Base-by-base conservation (phyloP, 495 filamentous ascomycete species). In the Apodospora peruviana region DNA sequence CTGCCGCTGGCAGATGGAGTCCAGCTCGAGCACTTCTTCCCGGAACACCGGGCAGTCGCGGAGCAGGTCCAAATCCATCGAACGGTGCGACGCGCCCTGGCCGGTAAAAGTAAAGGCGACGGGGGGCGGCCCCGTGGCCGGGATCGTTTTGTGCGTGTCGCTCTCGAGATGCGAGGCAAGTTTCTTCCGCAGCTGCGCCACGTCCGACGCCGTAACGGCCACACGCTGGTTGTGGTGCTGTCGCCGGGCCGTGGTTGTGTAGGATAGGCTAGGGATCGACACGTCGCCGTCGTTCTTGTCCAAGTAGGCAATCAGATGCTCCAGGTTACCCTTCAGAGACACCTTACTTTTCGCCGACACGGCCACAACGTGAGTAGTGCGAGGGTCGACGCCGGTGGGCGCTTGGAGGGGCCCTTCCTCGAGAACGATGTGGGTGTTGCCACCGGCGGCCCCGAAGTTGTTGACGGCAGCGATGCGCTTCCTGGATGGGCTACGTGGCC, bases 221-320 rank as follows among this genome's bases (percentile, higher is more conserved):
- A 68, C 50, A 23, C 86, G 77, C 58, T 78, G 77, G 14, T 73
- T 72, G 55, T 87, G 80, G 45, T 88, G 86, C n/a, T 81, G 72
- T 1, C 86, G 79, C 37, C 86, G 75, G 32, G 85, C 85, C 8
- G 83, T 88, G 0, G 84, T 84, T 1, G 85, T 87, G 57, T 89
- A 90, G 8, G 84, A 77, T n/a, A 87, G 57, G 34, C 69, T 58
- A 0, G 62, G 40, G 5, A 84, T 52, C 14, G 57, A 41, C 9
- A 62, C 60, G 0, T 70, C 57, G n/a, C n/a, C n/a, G 10, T 62
- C 61, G 40, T 72, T 62, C 12, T 62, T 42, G 11, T 74, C 62
- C 4, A 84, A 50, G 47, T 73, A 78, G 3, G 32, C 43, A 18
- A 68, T 40, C 7, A 73, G 54, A 7, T 50, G 43, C 42, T 60